A percentile compares a stretch with the other conserved stretches of the same genome.
Conservation (phyloP, 2,329 filamentous ascomycete genomes). For the Botrytis galanthina region DNA sequence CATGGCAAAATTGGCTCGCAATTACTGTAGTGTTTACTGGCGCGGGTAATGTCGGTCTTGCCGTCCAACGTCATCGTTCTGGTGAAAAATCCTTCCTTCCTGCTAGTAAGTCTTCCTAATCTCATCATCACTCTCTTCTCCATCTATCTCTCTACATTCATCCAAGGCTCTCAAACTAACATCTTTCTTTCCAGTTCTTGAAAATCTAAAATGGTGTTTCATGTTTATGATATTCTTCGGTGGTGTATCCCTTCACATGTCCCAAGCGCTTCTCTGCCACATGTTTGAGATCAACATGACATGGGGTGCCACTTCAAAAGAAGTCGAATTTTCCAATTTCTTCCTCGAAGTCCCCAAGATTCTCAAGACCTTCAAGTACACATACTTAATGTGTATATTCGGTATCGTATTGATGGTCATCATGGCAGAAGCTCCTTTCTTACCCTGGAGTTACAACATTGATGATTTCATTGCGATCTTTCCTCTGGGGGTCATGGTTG, state of each 20-base stretch:
- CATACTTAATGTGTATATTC: conserved; percentile 12
- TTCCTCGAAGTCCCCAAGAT: conserved; percentile 18
- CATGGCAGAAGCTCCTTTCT: conserved; percentile 12
- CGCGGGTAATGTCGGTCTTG: conserved; percentile 48
- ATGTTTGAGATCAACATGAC: conserved; percentile 82
- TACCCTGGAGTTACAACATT: conserved; percentile 19
- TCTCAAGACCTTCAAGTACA: conserved; percentile 20
- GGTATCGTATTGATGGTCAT: conserved; percentile 12
- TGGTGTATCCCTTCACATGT: conserved; percentile 74
- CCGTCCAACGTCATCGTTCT: conserved; percentile 62
- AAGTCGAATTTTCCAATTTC: conserved; percentile 52
- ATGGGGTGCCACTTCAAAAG: conserved; percentile 81
- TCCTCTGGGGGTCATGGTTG: conserved; percentile 5
- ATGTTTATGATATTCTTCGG: conserved; percentile 64
- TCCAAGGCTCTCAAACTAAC: not conserved
- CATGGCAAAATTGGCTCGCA: conserved; percentile 62
- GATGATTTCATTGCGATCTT: conserved; percentile 16
- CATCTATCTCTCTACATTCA: not conserved
- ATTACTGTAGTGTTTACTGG: conserved; percentile 64
- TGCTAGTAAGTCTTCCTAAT: conserved; percentile 32
- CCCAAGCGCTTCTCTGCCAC: conserved; percentile 72
- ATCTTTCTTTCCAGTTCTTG: not conserved
- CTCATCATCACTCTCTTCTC: not conserved
- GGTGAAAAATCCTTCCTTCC: conserved; percentile 52
- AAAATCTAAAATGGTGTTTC: conserved; percentile 19